Evolutionary conservation across 352 stramenopile species (phyloP).

Genomic region (Phytophthora pistaciae): DNA sequence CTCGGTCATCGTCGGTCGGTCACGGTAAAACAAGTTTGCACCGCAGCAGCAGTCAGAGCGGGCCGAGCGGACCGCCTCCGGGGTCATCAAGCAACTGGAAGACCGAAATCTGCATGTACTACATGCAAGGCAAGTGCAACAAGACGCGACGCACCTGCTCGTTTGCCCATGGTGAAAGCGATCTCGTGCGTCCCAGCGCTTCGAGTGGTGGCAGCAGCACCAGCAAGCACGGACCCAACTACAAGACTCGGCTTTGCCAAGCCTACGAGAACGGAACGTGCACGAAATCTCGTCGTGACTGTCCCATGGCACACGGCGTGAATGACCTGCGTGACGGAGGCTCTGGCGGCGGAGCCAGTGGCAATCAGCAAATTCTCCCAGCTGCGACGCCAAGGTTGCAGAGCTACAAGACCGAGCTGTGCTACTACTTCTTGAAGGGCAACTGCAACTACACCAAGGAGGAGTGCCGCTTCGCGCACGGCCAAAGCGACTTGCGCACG

Average conservation of each 20-base stretch:
- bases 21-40: constrained; percentile 43
- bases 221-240: constrained; percentile 50
- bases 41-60: constrained; percentile 38
- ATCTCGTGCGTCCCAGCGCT: constrained; percentile 62
- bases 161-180: constrained; percentile 87
- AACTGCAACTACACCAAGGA: constrained; percentile 92
- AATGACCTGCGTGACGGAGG: constrained; percentile 72
- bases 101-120: constrained; percentile 92
- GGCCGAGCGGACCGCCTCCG: constrained; percentile 27
- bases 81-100: constrained; percentile 81
- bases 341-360: constrained; percentile 23
- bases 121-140: constrained; percentile 91
- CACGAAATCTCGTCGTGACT: constrained; percentile 80
- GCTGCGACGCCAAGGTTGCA: constrained; percentile 72
- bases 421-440: constrained; percentile 90
- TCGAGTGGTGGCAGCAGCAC: constrained; percentile 8
- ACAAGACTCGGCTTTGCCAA: constrained; percentile 86
- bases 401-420: constrained; percentile 92
- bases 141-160: constrained; percentile 89
- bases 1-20: constrained; percentile 29
- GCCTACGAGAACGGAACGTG: constrained; percentile 80
- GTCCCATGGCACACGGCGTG: constrained; percentile 77
- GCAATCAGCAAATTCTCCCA: constrained; percentile 42
- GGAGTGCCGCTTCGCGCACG: constrained; percentile 89
- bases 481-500: constrained; percentile 80